Conservation (phyloP, 345 rosid species). For the Salix dunnii region DNA sequence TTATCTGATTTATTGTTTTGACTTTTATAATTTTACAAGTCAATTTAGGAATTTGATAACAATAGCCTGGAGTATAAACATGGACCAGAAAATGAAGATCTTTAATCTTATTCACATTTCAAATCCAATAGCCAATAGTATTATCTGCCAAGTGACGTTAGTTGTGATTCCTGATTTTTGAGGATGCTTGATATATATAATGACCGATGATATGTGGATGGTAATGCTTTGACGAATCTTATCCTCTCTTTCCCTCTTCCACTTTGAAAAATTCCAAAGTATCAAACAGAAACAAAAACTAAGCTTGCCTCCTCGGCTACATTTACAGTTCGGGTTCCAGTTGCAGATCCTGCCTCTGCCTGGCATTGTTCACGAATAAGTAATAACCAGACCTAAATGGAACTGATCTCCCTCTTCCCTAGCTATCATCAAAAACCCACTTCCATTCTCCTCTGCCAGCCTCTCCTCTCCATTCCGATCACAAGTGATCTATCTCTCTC, state of each 20-base stretch:
- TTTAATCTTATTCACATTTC: background rate
- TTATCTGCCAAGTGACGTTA: background rate
- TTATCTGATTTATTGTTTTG: too few species aligned
- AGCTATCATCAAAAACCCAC: constrained; percentile 29
- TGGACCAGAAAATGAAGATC: background rate
- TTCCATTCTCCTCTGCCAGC: constrained; percentile 20
- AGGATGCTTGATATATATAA: too few species aligned
- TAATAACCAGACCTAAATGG: constrained; percentile 29
- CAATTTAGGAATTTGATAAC: too few species aligned
- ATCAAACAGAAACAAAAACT: background rate
- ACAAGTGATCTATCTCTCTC: constrained; percentile 12
- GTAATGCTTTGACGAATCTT: constrained; percentile 8
- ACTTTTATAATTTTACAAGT: too few species aligned
- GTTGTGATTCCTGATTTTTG: background rate
- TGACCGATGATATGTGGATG: constrained; percentile 30
- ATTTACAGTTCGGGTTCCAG: too few species aligned
- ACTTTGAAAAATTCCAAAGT: background rate
- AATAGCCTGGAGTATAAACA: background rate
- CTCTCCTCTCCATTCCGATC: constrained; percentile 19
- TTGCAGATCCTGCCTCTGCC: too few species aligned
- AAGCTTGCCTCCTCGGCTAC: too few species aligned
- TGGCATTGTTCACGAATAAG: too few species aligned
- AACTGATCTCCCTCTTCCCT: constrained; percentile 35
- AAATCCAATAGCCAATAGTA: background rate
- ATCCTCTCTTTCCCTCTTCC: constrained; percentile 12